Conservation (phyloP, 1,284 basidiomycete genomes). For the Rhodofomes roseus region DNA sequence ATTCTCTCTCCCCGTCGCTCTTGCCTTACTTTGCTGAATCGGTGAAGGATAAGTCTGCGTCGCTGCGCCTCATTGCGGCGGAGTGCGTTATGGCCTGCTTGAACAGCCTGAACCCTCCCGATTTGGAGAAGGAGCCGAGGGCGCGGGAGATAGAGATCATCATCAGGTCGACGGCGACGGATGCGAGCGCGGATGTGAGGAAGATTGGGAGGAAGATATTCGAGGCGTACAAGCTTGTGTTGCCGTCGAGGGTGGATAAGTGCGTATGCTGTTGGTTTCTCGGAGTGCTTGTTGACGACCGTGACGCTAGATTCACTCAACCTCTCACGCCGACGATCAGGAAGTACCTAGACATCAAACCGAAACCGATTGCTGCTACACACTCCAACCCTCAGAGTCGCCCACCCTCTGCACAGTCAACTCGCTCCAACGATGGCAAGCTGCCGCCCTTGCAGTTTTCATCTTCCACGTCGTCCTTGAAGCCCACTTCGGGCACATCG, state of each 20-base stretch:
- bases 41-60: slow-evolving; percentile 66
- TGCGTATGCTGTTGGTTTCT: slow-evolving; percentile 32
- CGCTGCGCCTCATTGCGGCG: slow-evolving; percentile 58
- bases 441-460: not conserved
- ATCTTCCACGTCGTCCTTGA: slow-evolving; percentile 7
- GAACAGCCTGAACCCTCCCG: slow-evolving; percentile 72
- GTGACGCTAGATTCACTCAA: slow-evolving; percentile 54
- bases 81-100: slow-evolving; percentile 65
- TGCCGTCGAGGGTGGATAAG: slow-evolving; percentile 66
- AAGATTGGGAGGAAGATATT: slow-evolving; percentile 69
- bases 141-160: slow-evolving; percentile 67
- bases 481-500: not conserved
- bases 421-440: slow-evolving; percentile 4
- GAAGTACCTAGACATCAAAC: slow-evolving; percentile 72
- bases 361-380: slow-evolving; percentile 12
- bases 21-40: slow-evolving; percentile 60
- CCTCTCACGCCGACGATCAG: slow-evolving; percentile 74
- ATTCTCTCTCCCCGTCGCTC: slow-evolving; percentile 67
- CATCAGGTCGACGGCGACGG: slow-evolving; percentile 64
- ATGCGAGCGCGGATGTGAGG: slow-evolving; percentile 76
- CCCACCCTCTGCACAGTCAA: slow-evolving; percentile 27
- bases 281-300: not conserved
- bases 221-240: slow-evolving; percentile 67
- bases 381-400: slow-evolving; percentile 25
- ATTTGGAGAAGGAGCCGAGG: slow-evolving; percentile 63